These are phyloP conservation scores for Blastomyces gilchristii DNA, from an alignment of 2,329 filamentous ascomycete species.

Conservation along the genomic window DNA sequence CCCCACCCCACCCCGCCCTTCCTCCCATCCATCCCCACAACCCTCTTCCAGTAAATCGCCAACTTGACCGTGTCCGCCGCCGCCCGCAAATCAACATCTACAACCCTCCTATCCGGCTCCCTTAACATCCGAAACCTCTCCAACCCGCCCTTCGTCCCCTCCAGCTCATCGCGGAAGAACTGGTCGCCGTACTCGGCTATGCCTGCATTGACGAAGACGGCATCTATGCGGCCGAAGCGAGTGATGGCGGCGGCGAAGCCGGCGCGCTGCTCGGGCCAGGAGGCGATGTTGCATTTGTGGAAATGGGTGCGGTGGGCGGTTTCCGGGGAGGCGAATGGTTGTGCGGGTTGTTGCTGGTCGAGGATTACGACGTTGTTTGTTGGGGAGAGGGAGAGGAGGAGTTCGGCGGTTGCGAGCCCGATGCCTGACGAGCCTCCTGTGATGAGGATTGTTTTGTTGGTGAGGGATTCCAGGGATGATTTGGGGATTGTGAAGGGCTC, in stretches of 20 bases:
- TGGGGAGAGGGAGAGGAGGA: slow-evolving; percentile 30
- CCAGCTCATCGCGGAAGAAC: slow-evolving; percentile 40
- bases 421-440: slow-evolving; percentile 35
- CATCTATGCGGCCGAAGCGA: slow-evolving; percentile 37
- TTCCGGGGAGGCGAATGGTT: slow-evolving; percentile 21
- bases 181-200: slow-evolving; percentile 41
- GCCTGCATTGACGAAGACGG: slow-evolving; percentile 42
- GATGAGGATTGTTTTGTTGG: slow-evolving; percentile 24
- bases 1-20: slow-evolving; percentile 32
- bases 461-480: slow-evolving; percentile 15
- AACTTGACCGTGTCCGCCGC: slow-evolving; percentile 40
- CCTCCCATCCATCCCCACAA: slow-evolving; percentile 9
- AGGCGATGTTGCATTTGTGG: slow-evolving; percentile 37
- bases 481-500: slow-evolving; percentile 24
- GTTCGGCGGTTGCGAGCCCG: slow-evolving; percentile 32
- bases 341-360: slow-evolving; percentile 25
- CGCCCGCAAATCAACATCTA: slow-evolving; percentile 40
- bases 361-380: slow-evolving; percentile 35
- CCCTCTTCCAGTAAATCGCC: slow-evolving; percentile 38
- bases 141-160: slow-evolving; percentile 24
- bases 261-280: slow-evolving; percentile 37
- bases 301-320: slow-evolving; percentile 21
- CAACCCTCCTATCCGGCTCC: slow-evolving; percentile 37
- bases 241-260: slow-evolving; percentile 35
- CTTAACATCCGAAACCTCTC: slow-evolving; percentile 23